Percentiles rank a stretch among this genome's conserved stretches.
Evolutionary conservation across 768 basidiomycete genomes (phyloP).

Genomic region (Rubroboletus satanas): DNA sequence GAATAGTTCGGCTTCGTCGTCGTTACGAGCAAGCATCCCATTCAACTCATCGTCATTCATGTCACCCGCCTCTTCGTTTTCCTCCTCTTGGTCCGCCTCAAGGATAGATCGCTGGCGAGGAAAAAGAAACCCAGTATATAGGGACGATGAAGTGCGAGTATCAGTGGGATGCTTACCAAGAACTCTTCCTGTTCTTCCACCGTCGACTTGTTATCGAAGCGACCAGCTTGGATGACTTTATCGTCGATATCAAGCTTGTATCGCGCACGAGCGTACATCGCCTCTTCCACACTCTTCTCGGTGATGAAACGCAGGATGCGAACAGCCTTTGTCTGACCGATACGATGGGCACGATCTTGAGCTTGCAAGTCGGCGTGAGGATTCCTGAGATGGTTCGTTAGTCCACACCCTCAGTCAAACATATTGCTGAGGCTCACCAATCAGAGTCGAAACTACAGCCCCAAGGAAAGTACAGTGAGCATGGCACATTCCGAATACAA

Average conservation of each 20-base stretch:
- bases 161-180: conserved; percentile 48
- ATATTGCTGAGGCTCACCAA: conserved; percentile 39
- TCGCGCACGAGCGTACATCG: conserved; percentile 91
- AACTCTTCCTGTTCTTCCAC: conserved; percentile 97
- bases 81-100: conserved; percentile 86
- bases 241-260: conserved; percentile 98
- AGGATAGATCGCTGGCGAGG: conserved; percentile 73
- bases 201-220: conserved; percentile 97
- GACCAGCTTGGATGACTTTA: conserved; percentile 98
- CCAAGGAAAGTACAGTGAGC: conserved; percentile 5
- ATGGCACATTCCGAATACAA: neutral
- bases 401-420: neutral
- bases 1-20: conserved; percentile 75
- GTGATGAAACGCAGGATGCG: conserved; percentile 96
- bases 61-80: conserved; percentile 85
- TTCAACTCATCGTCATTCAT: conserved; percentile 96
- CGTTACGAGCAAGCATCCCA: conserved; percentile 81
- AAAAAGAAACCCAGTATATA: conserved; percentile 6
- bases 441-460: conserved; percentile 69
- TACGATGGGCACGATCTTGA: conserved; percentile 99
- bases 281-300: conserved; percentile 97
- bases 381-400: conserved; percentile 54
- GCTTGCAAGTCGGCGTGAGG: conserved; percentile 99
- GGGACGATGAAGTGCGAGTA: neutral
- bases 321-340: conserved; percentile 97